Conservation (phyloP, 768 basidiomycete genomes). For the Suillus spraguei region DNA sequence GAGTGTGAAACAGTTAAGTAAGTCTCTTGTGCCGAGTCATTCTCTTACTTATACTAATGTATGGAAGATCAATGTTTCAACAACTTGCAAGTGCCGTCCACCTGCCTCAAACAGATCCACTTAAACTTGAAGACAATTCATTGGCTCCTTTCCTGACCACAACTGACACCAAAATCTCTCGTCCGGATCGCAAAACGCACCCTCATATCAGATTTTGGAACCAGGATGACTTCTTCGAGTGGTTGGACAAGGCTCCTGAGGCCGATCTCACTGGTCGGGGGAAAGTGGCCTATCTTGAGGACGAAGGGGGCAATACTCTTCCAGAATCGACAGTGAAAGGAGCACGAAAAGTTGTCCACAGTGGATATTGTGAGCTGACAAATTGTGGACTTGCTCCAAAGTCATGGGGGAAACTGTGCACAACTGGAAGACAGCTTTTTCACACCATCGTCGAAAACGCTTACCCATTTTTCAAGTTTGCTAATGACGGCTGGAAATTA, state of each 20-base stretch:
- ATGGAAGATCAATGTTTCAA: background rate
- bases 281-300: conserved; percentile 1
- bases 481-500: conserved; percentile 2
- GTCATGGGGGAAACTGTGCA: background rate
- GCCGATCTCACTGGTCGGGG: no score
- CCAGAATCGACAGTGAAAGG: background rate
- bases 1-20: conserved; percentile 2
- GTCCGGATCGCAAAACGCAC: background rate
- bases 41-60: no score
- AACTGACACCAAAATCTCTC: background rate
- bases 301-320: background rate
- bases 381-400: background rate
- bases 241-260: background rate
- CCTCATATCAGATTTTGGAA: background rate
- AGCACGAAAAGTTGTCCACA: background rate
- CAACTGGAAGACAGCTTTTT: background rate
- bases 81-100: background rate
- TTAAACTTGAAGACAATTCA: background rate
- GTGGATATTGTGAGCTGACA: background rate
- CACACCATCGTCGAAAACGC: background rate
- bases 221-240: background rate
- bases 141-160: background rate
- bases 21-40: background rate
- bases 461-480: background rate
- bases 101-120: background rate